These are phyloP conservation scores for Syzygium syzygioides DNA, from an alignment of 441 rosid species.

Conservation along the genomic window DNA sequence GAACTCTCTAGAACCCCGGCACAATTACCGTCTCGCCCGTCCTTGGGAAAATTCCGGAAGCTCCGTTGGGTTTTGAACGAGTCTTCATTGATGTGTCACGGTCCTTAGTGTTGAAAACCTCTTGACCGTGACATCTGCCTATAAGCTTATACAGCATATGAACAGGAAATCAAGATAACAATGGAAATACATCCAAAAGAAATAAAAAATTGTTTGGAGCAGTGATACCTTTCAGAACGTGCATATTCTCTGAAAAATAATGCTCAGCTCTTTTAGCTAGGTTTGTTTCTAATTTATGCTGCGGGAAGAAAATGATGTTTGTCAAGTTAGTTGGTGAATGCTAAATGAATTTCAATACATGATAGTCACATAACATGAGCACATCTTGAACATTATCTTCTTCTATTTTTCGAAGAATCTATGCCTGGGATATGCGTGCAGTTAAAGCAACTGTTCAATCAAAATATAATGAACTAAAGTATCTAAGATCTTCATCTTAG, in stretches of 20 bases:
- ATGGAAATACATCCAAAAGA: background rate
- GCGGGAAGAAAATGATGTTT: slow-evolving; percentile 8
- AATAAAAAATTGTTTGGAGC: background rate
- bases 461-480: background rate
- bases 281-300: slow-evolving; percentile 48
- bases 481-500: background rate
- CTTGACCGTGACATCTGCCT: no score
- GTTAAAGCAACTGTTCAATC: background rate
- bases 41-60: no score
- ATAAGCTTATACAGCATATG: background rate
- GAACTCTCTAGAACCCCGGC: no score
- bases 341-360: background rate
- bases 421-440: background rate
- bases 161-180: background rate
- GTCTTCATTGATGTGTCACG: no score
- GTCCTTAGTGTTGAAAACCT: no score
- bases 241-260: slow-evolving; percentile 76
- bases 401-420: background rate
- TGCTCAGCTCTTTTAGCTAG: slow-evolving; percentile 92
- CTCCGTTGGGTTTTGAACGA: no score
- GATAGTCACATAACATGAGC: background rate
- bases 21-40: no score
- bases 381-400: background rate
- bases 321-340: background rate
- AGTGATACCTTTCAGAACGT: slow-evolving; percentile 61